These are phyloP conservation scores for Cytospora schulzeri DNA, from an alignment of 2,329 filamentous ascomycete species.

Conservation along the genomic window DNA sequence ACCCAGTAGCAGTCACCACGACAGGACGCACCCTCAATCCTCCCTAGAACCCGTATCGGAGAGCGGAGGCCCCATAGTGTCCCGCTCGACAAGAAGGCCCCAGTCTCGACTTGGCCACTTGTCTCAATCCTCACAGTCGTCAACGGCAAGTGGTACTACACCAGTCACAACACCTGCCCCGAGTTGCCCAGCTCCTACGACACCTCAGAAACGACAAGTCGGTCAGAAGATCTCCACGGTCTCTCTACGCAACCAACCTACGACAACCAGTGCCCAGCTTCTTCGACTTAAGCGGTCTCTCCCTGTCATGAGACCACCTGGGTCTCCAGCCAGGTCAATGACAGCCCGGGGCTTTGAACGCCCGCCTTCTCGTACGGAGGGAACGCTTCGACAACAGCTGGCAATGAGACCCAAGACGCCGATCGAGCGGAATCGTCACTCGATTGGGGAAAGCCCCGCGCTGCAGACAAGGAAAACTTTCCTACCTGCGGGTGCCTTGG, in stretches of 20 bases:
- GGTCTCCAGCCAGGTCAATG: conserved; percentile 54
- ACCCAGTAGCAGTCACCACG: conserved; percentile 63
- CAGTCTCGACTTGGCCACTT: conserved; percentile 71
- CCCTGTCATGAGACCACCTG: conserved; percentile 57
- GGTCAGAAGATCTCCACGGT: conserved; percentile 56
- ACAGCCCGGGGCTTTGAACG: conserved; percentile 53
- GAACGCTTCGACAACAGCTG: conserved; percentile 49
- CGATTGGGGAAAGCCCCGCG: conserved; percentile 51
- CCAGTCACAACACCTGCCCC: conserved; percentile 56
- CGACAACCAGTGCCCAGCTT: conserved; percentile 67
- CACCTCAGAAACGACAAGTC: conserved; percentile 63
- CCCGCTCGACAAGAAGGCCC: conserved; percentile 59
- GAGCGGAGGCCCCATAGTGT: conserved; percentile 70
- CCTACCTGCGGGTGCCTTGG: conserved; percentile 71
- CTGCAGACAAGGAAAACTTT: conserved; percentile 70
- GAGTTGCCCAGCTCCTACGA: conserved; percentile 54
- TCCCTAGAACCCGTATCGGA: conserved; percentile 93
- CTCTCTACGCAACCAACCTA: conserved; percentile 60
- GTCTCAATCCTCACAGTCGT: conserved; percentile 66
- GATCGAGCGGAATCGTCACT: conserved; percentile 59
- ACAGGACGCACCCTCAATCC: conserved; percentile 67
- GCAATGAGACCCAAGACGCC: conserved; percentile 70
- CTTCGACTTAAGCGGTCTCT: conserved; percentile 67
- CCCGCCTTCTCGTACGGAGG: conserved; percentile 61
- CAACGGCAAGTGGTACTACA: conserved; percentile 54